A percentile compares a stretch with the other conserved stretches of the same genome.
These are phyloP conservation scores for Fusarium vanettenii DNA, from an alignment of 2,329 filamentous ascomycete genomes.

Conservation along the genomic window DNA sequence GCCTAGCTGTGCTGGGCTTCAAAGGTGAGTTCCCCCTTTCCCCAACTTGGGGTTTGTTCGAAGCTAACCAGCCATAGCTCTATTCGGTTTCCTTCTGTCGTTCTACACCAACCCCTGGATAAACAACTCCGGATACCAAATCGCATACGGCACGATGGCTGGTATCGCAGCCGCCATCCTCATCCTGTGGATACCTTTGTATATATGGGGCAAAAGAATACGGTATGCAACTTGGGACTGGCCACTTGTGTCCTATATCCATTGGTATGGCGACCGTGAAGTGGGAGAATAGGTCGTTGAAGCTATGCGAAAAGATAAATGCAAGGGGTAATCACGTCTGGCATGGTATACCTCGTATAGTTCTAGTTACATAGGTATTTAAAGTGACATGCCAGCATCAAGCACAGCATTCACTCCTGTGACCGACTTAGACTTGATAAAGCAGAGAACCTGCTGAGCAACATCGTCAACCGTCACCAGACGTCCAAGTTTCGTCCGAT, in stretches of 20 bases:
- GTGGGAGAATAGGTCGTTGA: conserved; percentile 59
- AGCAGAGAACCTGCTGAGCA: conserved; percentile 63
- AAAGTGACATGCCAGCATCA: conserved; percentile 47
- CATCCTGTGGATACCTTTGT: conserved; percentile 62
- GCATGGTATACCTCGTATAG: neutral
- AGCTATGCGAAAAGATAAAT: neutral
- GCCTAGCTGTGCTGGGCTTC: conserved; percentile 64
- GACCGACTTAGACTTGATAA: conserved; percentile 60
- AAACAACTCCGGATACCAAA: conserved; percentile 58
- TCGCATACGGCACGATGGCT: conserved; percentile 68
- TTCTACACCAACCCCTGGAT: conserved; percentile 73
- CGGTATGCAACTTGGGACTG: conserved; percentile 61
- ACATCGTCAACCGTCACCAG: conserved; percentile 65
- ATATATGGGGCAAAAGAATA: conserved; percentile 62
- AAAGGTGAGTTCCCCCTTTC: conserved; percentile 56
- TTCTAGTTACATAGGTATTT: neutral
- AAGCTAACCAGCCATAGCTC: conserved; percentile 48
- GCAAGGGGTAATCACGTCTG: neutral
- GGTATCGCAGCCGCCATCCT: conserved; percentile 62
- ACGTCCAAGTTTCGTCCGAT: conserved; percentile 70
- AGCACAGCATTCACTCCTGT: conserved; percentile 65
- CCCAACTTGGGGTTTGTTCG: neutral
- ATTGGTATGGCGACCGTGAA: conserved; percentile 65
- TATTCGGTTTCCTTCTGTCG: conserved; percentile 68
- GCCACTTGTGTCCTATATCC: conserved; percentile 57